Conservation (phyloP, 805 yeast genomes). For the Yarrowia sp. region DNA sequence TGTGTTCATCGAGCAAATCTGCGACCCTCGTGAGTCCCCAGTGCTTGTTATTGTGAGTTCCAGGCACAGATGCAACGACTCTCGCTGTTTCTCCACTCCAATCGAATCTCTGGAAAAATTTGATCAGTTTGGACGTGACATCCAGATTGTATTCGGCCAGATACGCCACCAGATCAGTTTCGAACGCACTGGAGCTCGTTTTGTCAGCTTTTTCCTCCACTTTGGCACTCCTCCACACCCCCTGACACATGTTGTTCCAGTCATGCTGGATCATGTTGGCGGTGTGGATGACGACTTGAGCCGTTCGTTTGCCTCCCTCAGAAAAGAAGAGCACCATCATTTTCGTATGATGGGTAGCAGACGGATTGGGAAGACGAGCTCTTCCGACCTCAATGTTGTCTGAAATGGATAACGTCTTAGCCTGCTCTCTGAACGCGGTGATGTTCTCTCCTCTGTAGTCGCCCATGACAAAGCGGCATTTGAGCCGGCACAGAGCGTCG, state of each 20-base stretch:
- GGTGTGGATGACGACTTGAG: constrained; percentile 48
- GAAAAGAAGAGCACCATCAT: constrained; percentile 47
- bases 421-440: neutral
- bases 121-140: constrained; percentile 40
- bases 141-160: constrained; percentile 44
- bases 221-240: constrained; percentile 44
- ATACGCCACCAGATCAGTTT: constrained; percentile 46
- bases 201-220: constrained; percentile 1
- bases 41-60: constrained; percentile 40
- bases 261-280: constrained; percentile 49
- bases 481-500: constrained; percentile 37
- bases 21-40: constrained; percentile 8
- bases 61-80: constrained; percentile 49
- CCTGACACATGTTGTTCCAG: constrained; percentile 50
- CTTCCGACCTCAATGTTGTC: constrained; percentile 44
- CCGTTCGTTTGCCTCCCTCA: constrained; percentile 18
- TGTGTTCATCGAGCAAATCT: constrained; percentile 10
- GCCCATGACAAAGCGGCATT: constrained; percentile 41
- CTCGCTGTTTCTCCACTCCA: constrained; percentile 45
- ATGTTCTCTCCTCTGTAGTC: constrained; percentile 43
- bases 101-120: constrained; percentile 44
- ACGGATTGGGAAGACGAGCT: constrained; percentile 42
- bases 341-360: constrained; percentile 50
- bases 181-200: constrained; percentile 40
- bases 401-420: neutral